Conservation (phyloP, 2,329 filamentous ascomycete species). For the Cladophialophora bantiana region DNA sequence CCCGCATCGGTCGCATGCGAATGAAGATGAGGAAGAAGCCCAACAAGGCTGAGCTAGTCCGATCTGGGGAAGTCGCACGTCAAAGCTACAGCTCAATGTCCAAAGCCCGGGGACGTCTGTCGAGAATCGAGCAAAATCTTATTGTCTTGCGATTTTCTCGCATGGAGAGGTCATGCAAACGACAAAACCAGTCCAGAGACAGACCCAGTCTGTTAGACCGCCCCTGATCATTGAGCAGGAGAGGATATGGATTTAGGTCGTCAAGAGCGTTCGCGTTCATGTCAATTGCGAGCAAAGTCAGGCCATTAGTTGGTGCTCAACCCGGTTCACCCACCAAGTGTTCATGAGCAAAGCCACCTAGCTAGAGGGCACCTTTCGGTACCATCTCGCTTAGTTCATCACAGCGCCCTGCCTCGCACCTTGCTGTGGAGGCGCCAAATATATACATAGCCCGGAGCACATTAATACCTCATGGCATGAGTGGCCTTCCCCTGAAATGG, state of each 20-base stretch:
- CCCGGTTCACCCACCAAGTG: neutral
- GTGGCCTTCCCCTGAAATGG: neutral
- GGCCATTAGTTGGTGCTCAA: neutral
- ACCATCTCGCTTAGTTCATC: neutral
- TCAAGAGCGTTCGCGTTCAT: neutral
- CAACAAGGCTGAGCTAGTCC: slow-evolving; percentile 13
- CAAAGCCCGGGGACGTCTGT: too few relatives aligned
- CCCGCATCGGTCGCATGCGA: neutral
- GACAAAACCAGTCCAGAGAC: too few relatives aligned
- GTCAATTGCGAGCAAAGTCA: neutral
- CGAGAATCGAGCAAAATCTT: too few relatives aligned
- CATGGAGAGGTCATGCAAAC: too few relatives aligned
- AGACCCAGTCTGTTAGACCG: too few relatives aligned
- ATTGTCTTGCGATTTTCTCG: too few relatives aligned
- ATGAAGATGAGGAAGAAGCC: neutral
- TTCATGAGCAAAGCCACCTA: neutral
- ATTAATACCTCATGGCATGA: neutral
- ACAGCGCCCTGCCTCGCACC: neutral
- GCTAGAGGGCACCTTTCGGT: neutral
- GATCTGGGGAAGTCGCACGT: neutral
- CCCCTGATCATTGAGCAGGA: too few relatives aligned
- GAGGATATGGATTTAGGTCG: too few relatives aligned
- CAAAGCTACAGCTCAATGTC: neutral
- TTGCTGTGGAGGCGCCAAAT: neutral
- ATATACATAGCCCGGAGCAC: neutral